Evolutionary conservation across 331 rosid species (phyloP).

Genomic region (Malus hybrid): DNA sequence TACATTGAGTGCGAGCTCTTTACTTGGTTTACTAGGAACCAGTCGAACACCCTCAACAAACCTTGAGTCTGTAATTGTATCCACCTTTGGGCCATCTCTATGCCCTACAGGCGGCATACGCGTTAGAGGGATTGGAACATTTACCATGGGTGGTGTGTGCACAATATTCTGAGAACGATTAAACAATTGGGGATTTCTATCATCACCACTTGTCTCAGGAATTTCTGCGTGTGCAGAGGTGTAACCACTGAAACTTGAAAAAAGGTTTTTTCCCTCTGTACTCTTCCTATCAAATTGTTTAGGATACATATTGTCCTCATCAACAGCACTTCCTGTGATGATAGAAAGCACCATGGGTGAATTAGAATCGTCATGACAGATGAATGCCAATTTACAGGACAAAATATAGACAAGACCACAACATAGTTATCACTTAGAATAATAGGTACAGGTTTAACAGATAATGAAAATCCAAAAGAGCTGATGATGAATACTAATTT

Average conservation of each 20-base stretch:
- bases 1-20: slow-evolving; percentile 45
- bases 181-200: slow-evolving; percentile 38
- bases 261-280: slow-evolving; percentile 37
- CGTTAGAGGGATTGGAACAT: slow-evolving; percentile 41
- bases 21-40: slow-evolving; percentile 37
- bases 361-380: neutral
- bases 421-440: neutral
- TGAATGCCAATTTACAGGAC: neutral
- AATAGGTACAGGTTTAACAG: neutral
- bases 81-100: slow-evolving; percentile 45
- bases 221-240: slow-evolving; percentile 33
- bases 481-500: neutral
- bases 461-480: neutral
- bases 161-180: slow-evolving; percentile 36
- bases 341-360: slow-evolving; percentile 13
- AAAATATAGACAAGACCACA: neutral
- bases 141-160: slow-evolving; percentile 29
- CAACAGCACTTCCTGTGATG: slow-evolving; percentile 28
- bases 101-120: slow-evolving; percentile 36
- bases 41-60: slow-evolving; percentile 48
- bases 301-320: slow-evolving; percentile 41
- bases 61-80: slow-evolving; percentile 34
- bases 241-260: slow-evolving; percentile 38
- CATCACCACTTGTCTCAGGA: slow-evolving; percentile 32
- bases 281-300: slow-evolving; percentile 46